A percentile compares a stretch with the other conserved stretches of the same genome.
These are phyloP conservation scores for Acrodontium crateriforme DNA, from an alignment of 2,329 filamentous ascomycete species.

Conservation along the genomic window DNA sequence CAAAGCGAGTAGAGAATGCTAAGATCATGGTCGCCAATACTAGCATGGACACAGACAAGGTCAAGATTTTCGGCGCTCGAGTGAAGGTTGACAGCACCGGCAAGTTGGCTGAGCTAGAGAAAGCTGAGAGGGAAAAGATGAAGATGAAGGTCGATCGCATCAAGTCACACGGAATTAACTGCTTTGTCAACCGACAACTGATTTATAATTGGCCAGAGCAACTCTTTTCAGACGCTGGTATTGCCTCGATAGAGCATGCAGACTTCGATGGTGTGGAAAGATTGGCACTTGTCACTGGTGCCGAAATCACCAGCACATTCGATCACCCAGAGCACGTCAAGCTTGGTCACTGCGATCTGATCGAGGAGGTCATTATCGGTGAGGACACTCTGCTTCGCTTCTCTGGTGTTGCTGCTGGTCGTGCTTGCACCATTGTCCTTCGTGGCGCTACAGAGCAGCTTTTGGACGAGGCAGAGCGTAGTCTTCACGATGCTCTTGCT, in stretches of 20 bases:
- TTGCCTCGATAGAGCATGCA: constrained; percentile 96
- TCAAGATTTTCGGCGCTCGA: constrained; percentile 96
- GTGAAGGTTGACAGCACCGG: constrained; percentile 94
- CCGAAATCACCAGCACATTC: constrained; percentile 94
- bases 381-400: constrained; percentile 97
- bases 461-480: constrained; percentile 90
- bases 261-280: constrained; percentile 98
- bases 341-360: constrained; percentile 84
- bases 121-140: constrained; percentile 99
- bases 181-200: constrained; percentile 97
- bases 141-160: constrained; percentile 98
- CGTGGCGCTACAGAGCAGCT: constrained; percentile 94
- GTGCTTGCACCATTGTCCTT: constrained; percentile 92
- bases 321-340: constrained; percentile 97
- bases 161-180: constrained; percentile 98
- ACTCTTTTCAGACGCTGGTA: constrained; percentile 92
- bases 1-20: constrained; percentile 91
- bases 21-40: constrained; percentile 98
- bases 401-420: constrained; percentile 82
- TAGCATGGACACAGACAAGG: constrained; percentile 98
- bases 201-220: constrained; percentile 99
- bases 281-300: constrained; percentile 84
- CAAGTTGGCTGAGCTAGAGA: constrained; percentile 95
- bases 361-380: constrained; percentile 96
- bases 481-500: constrained; percentile 86